Base-by-base conservation (phyloP, 441 rosid genomes). In the Populus hybrid region DNA sequence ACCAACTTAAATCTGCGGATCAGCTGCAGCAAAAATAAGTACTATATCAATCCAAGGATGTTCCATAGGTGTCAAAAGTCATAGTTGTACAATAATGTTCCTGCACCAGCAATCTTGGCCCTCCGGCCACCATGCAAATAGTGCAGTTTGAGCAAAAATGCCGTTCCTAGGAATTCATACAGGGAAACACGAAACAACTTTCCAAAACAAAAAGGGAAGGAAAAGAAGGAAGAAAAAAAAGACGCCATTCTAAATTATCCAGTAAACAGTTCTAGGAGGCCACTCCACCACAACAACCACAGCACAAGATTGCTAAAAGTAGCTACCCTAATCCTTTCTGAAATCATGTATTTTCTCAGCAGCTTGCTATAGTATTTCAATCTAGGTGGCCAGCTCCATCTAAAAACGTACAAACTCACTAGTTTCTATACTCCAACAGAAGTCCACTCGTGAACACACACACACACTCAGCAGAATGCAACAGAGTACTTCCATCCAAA, bases 11-110 rank as follows among this genome's bases (percentile, higher is more conserved):
- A 64, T 29, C 4, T 6, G 59, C 28, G 23, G 31, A 65, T 7
- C 18, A 56, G 53, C 82, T 78, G 82, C 82, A 78, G 73, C 8
- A 35, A 9, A 65, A 75, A 75, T 63, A 24, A 45, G 56, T 40
- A n/a, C 24, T 4, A 3, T 12, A 69, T 59, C 23, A 59, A n/a
- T 8, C 64, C 64, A 20, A 7, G 24, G 64, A 59, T 59, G 9
- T 7, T 7, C 24, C 21, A 6, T 2, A 20, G 64, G 64, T 56
- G 3, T 9, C 3, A 18, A n/a, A 11, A 20, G 21, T 8, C 2
- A 69, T 8, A 36, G 23, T 1, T 20, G 24, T 67, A 31, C 6
- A 14, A 31, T 28, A 67, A 53, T 53, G 3, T 53, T 20, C 18
- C 63, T 53, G 63, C 21, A 18, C 61, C 61, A 18, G 63, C 63